A percentile compares a stretch with the other conserved stretches of the same genome.
Evolutionary conservation across 2,329 filamentous ascomycete genomes (phyloP).

Genomic region (Daldinia sp.): DNA sequence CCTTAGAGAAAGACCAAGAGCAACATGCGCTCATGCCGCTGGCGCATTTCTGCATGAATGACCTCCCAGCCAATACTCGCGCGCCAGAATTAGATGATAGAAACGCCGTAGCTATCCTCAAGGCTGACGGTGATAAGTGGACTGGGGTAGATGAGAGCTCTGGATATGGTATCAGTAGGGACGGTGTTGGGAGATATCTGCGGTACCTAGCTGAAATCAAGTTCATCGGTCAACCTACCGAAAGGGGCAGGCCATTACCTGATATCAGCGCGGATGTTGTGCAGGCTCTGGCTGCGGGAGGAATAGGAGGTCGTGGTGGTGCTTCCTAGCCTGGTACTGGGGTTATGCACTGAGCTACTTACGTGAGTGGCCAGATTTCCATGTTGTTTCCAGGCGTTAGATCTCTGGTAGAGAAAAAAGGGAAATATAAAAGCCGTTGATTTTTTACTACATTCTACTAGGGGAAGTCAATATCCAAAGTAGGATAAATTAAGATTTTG

Average conservation of each 20-base stretch:
- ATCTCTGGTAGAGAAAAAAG: constrained; percentile 12
- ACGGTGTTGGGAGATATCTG: constrained; percentile 70
- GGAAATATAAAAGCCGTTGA: constrained; percentile 16
- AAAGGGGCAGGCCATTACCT: constrained; percentile 46
- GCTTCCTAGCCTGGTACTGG: constrained; percentile 19
- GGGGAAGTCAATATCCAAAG: too few species aligned
- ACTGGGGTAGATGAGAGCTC: constrained; percentile 65
- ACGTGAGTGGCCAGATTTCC: background rate
- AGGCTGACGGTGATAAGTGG: constrained; percentile 67
- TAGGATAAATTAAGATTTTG: too few species aligned
- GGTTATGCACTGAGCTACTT: background rate
- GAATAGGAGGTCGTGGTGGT: constrained; percentile 42
- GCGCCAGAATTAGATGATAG: constrained; percentile 78
- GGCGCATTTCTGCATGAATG: constrained; percentile 53
- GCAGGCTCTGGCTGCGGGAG: constrained; percentile 37
- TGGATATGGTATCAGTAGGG: constrained; percentile 63
- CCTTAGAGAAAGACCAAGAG: constrained; percentile 64
- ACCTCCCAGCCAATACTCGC: constrained; percentile 73
- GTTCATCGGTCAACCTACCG: constrained; percentile 63
- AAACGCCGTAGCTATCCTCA: constrained; percentile 72
- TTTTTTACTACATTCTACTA: background rate
- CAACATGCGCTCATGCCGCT: constrained; percentile 78
- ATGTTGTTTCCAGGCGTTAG: constrained; percentile 9
- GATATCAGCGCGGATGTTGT: constrained; percentile 43
- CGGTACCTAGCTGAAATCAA: constrained; percentile 69